phyloP scores from a whole-genome alignment of 139 green algal species.

The Picochlorum sp. region DNA sequence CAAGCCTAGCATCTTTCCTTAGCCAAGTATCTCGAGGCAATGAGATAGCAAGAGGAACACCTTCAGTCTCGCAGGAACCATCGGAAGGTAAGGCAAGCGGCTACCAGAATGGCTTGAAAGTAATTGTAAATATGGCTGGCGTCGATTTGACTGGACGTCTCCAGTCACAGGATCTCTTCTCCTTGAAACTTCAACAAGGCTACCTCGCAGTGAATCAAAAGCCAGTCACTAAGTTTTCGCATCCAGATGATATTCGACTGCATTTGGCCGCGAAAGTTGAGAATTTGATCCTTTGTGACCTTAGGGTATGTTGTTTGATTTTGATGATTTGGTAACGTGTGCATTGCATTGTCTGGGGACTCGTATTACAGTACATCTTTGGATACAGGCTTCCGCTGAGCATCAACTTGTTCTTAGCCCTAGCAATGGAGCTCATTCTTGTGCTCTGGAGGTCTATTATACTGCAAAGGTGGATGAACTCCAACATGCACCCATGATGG shows the following conservation, averaged over 20 bases:
- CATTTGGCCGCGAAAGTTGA: conserved; percentile 18
- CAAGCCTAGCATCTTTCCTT: conserved; percentile 34
- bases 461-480: conserved; percentile 16
- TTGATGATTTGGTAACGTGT: no score
- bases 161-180: conserved; percentile 36
- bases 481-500: conserved; percentile 14
- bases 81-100: background rate
- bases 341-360: no score
- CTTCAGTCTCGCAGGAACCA: background rate
- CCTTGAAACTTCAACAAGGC: conserved; percentile 38
- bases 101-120: conserved; percentile 8
- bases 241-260: conserved; percentile 20
- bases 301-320: conserved; percentile 15
- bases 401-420: conserved; percentile 38
- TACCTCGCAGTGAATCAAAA: conserved; percentile 11
- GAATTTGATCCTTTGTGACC: conserved; percentile 29
- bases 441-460: conserved; percentile 16
- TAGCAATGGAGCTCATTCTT: conserved; percentile 17
- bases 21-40: conserved; percentile 20
- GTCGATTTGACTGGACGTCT: conserved; percentile 38
- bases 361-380: background rate
- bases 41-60: background rate
- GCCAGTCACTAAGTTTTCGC: conserved; percentile 11
- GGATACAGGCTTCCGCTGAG: conserved; percentile 17
- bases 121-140: conserved; percentile 31